phyloP scores from a whole-genome alignment of 306 rosid species.

The Pterocarpus santalinus region DNA sequence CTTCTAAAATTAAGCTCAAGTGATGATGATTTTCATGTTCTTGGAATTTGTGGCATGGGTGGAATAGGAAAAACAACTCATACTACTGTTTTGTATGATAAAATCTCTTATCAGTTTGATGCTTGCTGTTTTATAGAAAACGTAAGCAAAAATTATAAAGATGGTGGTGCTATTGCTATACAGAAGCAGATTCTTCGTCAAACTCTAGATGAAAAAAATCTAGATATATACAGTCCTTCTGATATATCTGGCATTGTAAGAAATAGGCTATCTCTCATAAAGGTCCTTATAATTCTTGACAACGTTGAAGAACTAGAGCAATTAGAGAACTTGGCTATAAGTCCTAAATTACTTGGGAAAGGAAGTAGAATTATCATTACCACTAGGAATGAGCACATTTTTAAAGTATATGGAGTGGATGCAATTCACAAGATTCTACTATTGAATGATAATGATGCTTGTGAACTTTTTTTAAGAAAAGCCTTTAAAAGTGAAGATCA shows the following conservation, averaged over 20 bases:
- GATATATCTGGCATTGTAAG: not conserved
- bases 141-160: not conserved
- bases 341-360: not conserved
- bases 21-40: not conserved
- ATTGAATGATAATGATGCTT: no score
- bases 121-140: not conserved
- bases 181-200: not conserved
- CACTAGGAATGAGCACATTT: not conserved
- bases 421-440: no score
- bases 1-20: not conserved
- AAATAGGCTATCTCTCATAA: not conserved
- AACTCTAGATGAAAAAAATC: not conserved
- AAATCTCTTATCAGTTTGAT: not conserved
- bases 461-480: no score
- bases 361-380: constrained; percentile 20
- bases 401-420: no score
- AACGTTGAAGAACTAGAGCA: not conserved
- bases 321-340: not conserved
- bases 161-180: not conserved
- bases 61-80: no score
- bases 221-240: not conserved
- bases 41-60: not conserved
- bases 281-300: constrained; percentile 6
- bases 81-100: not conserved
- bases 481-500: no score